Percentiles rank a stretch among this genome's conserved stretches.
phyloP scores from a whole-genome alignment of 306 rosid genomes.

The Datisca glomerata region DNA sequence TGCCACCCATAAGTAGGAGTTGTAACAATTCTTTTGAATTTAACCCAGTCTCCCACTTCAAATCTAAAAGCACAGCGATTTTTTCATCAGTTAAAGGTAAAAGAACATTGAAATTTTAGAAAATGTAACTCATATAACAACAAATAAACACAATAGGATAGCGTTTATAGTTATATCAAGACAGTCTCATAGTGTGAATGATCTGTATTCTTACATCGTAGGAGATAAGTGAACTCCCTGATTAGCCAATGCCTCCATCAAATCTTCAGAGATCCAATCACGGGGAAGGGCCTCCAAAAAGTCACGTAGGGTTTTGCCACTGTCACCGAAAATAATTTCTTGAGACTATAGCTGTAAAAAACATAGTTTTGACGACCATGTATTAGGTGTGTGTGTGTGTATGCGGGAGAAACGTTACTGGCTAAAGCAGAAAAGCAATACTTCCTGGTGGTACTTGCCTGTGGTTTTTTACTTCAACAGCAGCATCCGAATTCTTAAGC shows the following conservation, averaged over 20 bases:
- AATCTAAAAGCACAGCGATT: too few species aligned
- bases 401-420: too few species aligned
- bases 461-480: conserved; percentile 84
- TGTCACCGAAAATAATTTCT: conserved; percentile 22
- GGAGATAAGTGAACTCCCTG: conserved; percentile 75
- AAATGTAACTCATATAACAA: conserved; percentile 10
- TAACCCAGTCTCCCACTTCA: conserved; percentile 92
- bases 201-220: conserved; percentile 40
- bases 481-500: conserved; percentile 79
- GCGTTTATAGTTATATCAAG: too few species aligned
- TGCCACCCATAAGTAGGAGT: conserved; percentile 91
- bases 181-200: too few species aligned
- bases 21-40: conserved; percentile 64
- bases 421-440: background rate
- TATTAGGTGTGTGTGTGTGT: too few species aligned
- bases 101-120: conserved; percentile 8
- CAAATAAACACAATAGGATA: background rate
- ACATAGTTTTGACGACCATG: too few species aligned
- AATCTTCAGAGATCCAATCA: conserved; percentile 93
- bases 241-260: conserved; percentile 71
- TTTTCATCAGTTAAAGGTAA: too few species aligned
- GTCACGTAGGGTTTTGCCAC: conserved; percentile 89
- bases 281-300: conserved; percentile 87
- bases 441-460: conserved; percentile 40
- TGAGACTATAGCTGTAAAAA: too few species aligned